Conservation (phyloP, 179 eudicot genomes). For the Corrigiola litoralis region DNA sequence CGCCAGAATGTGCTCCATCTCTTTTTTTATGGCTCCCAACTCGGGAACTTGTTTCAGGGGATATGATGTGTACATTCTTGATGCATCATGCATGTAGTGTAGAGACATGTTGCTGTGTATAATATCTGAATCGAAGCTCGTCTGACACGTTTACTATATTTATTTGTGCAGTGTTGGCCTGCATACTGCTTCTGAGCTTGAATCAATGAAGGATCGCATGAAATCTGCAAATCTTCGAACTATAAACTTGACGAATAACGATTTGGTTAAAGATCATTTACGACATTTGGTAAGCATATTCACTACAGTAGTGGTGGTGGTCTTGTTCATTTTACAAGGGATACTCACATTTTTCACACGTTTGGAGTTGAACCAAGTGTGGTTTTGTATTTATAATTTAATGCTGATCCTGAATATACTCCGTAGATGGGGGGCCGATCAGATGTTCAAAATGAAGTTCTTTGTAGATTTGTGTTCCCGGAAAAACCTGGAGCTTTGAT, state of each 20-base stretch:
- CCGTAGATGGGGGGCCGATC: slow-evolving; percentile 85
- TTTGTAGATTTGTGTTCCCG: slow-evolving; percentile 84
- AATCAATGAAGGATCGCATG: slow-evolving; percentile 72
- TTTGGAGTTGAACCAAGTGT: not conserved
- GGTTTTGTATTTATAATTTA: not conserved
- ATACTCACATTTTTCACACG: not conserved
- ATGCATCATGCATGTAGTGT: too few relatives aligned
- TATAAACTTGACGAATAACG: slow-evolving; percentile 67
- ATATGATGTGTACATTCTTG: too few relatives aligned
- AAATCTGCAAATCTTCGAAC: slow-evolving; percentile 65
- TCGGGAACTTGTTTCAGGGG: not conserved
- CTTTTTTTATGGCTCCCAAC: not conserved
- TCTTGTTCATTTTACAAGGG: not conserved
- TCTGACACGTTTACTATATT: too few relatives aligned
- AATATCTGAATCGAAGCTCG: too few relatives aligned
- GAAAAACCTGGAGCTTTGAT: slow-evolving; percentile 91
- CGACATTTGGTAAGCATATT: slow-evolving; percentile 71
- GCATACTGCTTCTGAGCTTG: slow-evolving; percentile 72
- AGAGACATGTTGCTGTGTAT: not conserved
- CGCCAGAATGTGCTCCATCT: not conserved
- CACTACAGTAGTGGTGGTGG: not conserved
- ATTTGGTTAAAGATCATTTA: slow-evolving; percentile 95
- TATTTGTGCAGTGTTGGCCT: slow-evolving; percentile 75
- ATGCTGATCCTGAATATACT: not conserved
- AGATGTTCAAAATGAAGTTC: slow-evolving; percentile 63